Evolutionary conservation across 805 yeast species (phyloP), one percentile per base, ranked within the genome.

Genomic region (Candida montana): DNA sequence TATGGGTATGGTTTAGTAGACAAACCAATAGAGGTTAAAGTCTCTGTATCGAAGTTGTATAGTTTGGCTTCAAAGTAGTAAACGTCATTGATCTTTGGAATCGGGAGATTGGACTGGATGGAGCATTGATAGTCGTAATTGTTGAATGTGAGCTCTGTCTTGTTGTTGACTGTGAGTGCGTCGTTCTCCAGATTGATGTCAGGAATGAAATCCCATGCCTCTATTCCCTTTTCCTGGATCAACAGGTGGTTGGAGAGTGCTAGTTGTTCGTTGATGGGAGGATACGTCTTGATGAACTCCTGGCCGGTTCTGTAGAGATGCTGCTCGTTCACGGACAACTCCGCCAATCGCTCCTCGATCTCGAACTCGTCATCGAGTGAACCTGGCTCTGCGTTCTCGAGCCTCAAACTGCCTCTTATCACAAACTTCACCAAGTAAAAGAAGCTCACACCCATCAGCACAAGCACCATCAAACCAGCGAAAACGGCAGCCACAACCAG

Each of bases 1-100:
- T 83, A 79, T 2, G 99, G 99, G 55, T 93, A 93, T 7, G 99
- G 99, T 48, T 79, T 77, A 0, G 95, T 77, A 1, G 90, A 74
- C 3, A 93, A 56, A 0, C 99, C 99, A 16, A 93, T 69, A 0
- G 95, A 77, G 1, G 91, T 67, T 0, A 64, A 42, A 0, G 75
- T 62, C 32, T 59, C 64, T n/a, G 75, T 69, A 31, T 83, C 88
- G 62, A 79, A 34, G 28, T 80, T 84, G 63, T 64, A 89, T 2
- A 93, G 74, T 55, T 93, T 93, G 31, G 82, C 52, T 32, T 53
- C 57, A 37, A 46, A 53, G 39, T 53, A 53, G 13, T 81, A 75
- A 0, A 77, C 73, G 37, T 77, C 81, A 58, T 85, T 89, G 8
- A 48, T 40, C 34, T 57, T 55, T 26, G 58, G 57, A 8, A 57